Conservation (phyloP, 1,284 basidiomycete genomes). For the Rhodotorula sp. region DNA sequence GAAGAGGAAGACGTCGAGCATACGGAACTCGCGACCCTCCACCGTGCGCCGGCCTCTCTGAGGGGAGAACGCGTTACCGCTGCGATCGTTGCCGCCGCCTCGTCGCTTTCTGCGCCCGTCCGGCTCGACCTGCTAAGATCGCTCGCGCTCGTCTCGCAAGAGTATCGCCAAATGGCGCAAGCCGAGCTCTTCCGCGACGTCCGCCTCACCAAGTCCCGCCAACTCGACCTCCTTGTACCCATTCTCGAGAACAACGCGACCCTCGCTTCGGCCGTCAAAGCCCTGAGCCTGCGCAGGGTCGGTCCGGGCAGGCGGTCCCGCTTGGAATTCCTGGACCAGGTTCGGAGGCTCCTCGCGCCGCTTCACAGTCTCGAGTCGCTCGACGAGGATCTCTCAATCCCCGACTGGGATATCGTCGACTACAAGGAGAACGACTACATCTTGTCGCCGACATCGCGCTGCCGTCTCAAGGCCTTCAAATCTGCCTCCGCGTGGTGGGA, state of each 20-base stretch:
- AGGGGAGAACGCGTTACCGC: background rate
- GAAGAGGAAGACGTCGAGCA: background rate
- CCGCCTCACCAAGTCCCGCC: background rate
- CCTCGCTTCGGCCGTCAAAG: background rate
- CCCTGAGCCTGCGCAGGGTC: slow-evolving; percentile 7
- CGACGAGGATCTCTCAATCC: slow-evolving; percentile 22
- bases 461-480: background rate
- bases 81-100: background rate
- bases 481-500: slow-evolving; percentile 27
- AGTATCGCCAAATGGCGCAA: background rate
- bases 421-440: slow-evolving; percentile 6
- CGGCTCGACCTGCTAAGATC: background rate
- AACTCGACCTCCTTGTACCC: background rate
- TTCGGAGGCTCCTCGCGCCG: slow-evolving; percentile 1
- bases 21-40: background rate
- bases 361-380: background rate
- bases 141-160: slow-evolving; percentile 9
- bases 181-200: background rate
- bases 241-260: background rate
- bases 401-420: slow-evolving; percentile 23
- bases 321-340: background rate
- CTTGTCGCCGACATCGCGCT: background rate
- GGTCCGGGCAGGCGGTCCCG: background rate
- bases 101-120: background rate
- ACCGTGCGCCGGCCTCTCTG: background rate